phyloP scores from a whole-genome alignment of 2,329 filamentous ascomycete genomes.

The Purpureocillium lavendulum region DNA sequence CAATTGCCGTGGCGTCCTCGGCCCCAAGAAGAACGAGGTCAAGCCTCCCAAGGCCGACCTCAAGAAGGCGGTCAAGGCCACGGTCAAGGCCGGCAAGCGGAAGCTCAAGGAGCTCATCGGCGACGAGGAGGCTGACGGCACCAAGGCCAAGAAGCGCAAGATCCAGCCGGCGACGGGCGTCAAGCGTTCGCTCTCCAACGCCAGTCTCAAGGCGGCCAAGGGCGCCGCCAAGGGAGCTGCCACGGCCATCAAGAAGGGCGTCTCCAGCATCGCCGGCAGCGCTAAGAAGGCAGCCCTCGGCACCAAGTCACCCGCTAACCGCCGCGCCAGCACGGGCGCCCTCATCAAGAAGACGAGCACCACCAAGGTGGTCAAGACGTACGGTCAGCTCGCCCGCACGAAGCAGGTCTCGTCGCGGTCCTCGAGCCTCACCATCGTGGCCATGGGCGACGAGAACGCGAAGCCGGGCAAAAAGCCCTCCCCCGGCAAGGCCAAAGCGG shows the following conservation, averaged over 20 bases:
- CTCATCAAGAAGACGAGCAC: conserved; percentile 19
- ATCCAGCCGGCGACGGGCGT: conserved; percentile 22
- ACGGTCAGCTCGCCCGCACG: conserved; percentile 3
- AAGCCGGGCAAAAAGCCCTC: neutral
- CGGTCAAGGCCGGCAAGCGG: conserved; percentile 42
- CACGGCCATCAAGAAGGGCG: conserved; percentile 26
- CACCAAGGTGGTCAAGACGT: conserved; percentile 10
- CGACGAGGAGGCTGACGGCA: conserved; percentile 26
- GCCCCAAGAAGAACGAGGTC: conserved; percentile 50
- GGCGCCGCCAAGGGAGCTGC: conserved; percentile 27
- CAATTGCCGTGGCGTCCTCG: conserved; percentile 57
- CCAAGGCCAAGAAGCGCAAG: conserved; percentile 42
- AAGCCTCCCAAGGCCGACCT: conserved; percentile 38
- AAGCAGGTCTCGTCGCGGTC: conserved; percentile 6
- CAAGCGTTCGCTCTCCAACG: conserved; percentile 24
- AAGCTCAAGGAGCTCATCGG: conserved; percentile 47
- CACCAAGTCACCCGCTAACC: conserved; percentile 16
- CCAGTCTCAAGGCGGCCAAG: conserved; percentile 26
- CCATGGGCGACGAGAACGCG: conserved; percentile 4
- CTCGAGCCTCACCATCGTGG: conserved; percentile 11
- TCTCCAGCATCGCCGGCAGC: conserved; percentile 21
- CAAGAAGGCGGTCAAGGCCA: conserved; percentile 28
- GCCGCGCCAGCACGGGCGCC: conserved; percentile 15
- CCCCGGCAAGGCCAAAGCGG: neutral
- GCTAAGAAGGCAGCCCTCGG: conserved; percentile 17